Conservation (phyloP, 2,329 filamentous ascomycete species). For the Sporothrix euskadiensis region DNA sequence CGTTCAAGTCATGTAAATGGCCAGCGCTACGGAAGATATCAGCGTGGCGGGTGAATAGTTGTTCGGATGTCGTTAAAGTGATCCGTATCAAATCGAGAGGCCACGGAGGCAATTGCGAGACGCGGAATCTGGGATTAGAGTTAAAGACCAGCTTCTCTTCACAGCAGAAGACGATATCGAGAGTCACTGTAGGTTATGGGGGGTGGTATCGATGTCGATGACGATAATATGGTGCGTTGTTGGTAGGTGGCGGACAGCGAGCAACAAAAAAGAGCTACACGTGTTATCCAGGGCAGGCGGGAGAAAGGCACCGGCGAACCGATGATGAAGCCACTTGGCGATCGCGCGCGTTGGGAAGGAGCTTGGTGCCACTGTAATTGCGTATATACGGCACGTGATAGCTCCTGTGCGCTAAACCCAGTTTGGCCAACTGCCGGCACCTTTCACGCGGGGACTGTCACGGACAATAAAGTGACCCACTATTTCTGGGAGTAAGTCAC, state of each 20-base stretch:
- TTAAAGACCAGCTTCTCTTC: conserved; percentile 19
- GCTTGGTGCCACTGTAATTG: conserved; percentile 17
- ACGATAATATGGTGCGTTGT: background rate
- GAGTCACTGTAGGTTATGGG: background rate
- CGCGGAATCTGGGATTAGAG: background rate
- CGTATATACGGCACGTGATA: conserved; percentile 27
- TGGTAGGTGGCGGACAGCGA: background rate
- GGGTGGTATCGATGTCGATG: background rate
- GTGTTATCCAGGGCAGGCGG: background rate
- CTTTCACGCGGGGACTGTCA: background rate
- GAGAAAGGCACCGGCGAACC: background rate
- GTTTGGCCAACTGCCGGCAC: background rate
- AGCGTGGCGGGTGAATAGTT: background rate
- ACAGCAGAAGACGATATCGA: background rate
- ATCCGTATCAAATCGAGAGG: background rate
- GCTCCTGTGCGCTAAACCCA: background rate
- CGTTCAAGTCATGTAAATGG: background rate
- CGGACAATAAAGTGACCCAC: background rate
- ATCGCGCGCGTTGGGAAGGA: conserved; percentile 13
- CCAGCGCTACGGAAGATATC: background rate
- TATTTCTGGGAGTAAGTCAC: background rate
- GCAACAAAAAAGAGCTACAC: conserved; percentile 7
- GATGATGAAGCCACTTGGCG: conserved; percentile 30
- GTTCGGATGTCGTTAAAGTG: background rate
- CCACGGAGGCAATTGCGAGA: background rate